Percentiles rank a stretch among this genome's conserved stretches.
phyloP scores from a whole-genome alignment of 2,329 filamentous ascomycete species.

The Aspergillus fischeri region DNA sequence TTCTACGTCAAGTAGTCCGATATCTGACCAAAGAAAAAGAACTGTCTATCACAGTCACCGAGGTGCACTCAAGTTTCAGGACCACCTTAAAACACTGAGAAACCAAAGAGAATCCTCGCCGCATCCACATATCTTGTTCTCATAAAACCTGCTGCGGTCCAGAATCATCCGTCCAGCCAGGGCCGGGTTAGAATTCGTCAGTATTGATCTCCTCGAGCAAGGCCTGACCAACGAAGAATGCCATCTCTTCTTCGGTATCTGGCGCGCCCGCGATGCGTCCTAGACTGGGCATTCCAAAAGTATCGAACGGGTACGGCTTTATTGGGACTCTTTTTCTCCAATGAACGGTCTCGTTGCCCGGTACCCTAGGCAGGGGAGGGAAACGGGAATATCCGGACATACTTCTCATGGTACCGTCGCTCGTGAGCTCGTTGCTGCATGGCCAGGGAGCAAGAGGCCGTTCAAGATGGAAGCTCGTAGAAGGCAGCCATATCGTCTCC shows the following conservation, averaged over 20 bases:
- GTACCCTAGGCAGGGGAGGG: conserved; percentile 27
- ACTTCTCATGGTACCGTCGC: conserved; percentile 28
- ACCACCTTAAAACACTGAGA: not conserved
- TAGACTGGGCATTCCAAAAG: conserved; percentile 13
- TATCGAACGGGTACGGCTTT: conserved; percentile 19
- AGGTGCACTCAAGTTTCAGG: not conserved
- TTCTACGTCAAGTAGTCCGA: not conserved
- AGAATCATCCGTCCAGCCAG: not conserved
- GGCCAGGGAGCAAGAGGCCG: conserved; percentile 27
- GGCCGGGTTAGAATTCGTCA: not conserved
- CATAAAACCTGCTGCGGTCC: not conserved
- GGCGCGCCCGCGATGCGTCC: not conserved
- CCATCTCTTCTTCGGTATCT: conserved; percentile 11
- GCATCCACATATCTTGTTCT: not conserved
- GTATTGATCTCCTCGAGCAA: conserved; percentile 15
- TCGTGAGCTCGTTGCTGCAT: conserved; percentile 26
- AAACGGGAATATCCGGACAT: conserved; percentile 28
- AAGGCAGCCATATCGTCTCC: conserved; percentile 26
- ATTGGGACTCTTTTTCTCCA: conserved; percentile 27
- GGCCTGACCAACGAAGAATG: conserved; percentile 7
- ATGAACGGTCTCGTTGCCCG: conserved; percentile 28
- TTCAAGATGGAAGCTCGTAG: conserved; percentile 3
- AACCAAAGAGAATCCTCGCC: not conserved
- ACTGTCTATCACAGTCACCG: not conserved
- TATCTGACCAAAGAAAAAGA: not conserved